Evolutionary conservation across 306 rosid genomes (phyloP).

Genomic region (Gillenia trifoliata): DNA sequence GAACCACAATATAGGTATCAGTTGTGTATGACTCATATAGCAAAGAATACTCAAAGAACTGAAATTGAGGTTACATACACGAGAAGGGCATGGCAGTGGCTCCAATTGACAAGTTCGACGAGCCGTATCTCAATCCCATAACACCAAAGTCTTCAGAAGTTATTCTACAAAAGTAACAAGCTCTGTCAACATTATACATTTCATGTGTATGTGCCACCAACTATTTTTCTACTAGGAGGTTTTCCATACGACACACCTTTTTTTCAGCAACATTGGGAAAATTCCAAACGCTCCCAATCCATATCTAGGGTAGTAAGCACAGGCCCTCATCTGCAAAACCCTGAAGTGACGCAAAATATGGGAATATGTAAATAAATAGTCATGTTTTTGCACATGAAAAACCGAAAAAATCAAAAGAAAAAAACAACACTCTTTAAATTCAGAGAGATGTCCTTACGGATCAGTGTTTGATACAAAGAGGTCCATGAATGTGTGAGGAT

Average conservation of each 20-base stretch:
- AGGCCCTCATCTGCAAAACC: constrained; percentile 73
- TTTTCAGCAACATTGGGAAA: constrained; percentile 67
- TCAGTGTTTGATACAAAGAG: constrained; percentile 69
- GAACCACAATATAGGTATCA: not conserved
- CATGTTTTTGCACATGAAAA: not conserved
- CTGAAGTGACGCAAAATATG: constrained; percentile 31
- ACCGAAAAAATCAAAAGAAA: not conserved
- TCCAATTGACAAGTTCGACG: constrained; percentile 70
- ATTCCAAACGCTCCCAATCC: constrained; percentile 90
- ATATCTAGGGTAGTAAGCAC: constrained; percentile 69
- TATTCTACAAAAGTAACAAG: constrained; percentile 44
- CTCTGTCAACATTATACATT: constrained; percentile 28
- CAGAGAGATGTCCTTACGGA: constrained; percentile 59
- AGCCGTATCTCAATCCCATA: constrained; percentile 90
- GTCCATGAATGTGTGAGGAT: constrained; percentile 88
- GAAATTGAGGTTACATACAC: constrained; percentile 41
- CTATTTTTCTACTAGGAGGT: not conserved
- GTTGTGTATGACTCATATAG: not conserved
- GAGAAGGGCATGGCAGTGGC: constrained; percentile 64
- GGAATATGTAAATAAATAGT: not conserved
- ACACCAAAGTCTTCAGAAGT: constrained; percentile 64
- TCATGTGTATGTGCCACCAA: constrained; percentile 21
- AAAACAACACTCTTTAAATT: constrained; percentile 10
- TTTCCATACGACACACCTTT: constrained; percentile 50
- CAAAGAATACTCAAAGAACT: constrained; percentile 4